A percentile compares a stretch with the other conserved stretches of the same genome.
These are phyloP conservation scores for Plasmodium sp. DNA, from an alignment of 169 alveolate genomes.

Conservation along the genomic window DNA sequence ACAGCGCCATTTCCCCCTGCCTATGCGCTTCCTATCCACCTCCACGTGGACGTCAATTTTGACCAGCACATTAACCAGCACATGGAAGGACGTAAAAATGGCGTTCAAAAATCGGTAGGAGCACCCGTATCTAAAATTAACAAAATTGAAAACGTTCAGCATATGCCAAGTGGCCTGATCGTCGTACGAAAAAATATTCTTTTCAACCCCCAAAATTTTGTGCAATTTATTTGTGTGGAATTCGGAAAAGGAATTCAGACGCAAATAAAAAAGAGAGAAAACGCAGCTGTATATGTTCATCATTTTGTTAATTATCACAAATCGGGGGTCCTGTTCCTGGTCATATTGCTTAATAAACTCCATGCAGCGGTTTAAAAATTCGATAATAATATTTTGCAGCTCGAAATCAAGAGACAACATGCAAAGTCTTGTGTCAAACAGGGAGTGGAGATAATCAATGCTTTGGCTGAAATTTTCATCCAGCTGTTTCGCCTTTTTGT, in stretches of 20 bases:
- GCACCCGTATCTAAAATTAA: slow-evolving; percentile 65
- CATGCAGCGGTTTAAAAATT: slow-evolving; percentile 21
- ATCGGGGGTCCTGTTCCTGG: background rate
- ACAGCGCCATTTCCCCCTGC: background rate
- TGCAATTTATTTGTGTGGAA: slow-evolving; percentile 28
- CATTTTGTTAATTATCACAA: slow-evolving; percentile 13
- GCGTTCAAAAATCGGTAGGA: slow-evolving; percentile 50
- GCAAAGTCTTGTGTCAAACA: slow-evolving; percentile 49
- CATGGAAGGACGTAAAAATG: slow-evolving; percentile 63
- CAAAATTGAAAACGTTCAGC: slow-evolving; percentile 26
- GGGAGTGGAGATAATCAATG: slow-evolving; percentile 57
- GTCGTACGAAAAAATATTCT: slow-evolving; percentile 18
- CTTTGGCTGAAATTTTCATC: slow-evolving; percentile 43
- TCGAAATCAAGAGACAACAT: slow-evolving; percentile 31
- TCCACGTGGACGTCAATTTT: background rate
- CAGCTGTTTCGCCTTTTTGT: slow-evolving; percentile 23
- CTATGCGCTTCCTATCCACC: slow-evolving; percentile 36
- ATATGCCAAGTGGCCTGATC: slow-evolving; percentile 15
- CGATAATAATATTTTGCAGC: slow-evolving; percentile 46
- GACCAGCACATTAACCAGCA: slow-evolving; percentile 12
- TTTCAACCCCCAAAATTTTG: background rate
- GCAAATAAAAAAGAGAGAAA: slow-evolving; percentile 57
- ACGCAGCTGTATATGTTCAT: slow-evolving; percentile 54
- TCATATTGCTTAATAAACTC: background rate
- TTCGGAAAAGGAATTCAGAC: slow-evolving; percentile 49